Evolutionary conservation across 2,329 filamentous ascomycete genomes (phyloP), one percentile per base, ranked within the genome.

Genomic region (Arthrinium phaeospermum): DNA sequence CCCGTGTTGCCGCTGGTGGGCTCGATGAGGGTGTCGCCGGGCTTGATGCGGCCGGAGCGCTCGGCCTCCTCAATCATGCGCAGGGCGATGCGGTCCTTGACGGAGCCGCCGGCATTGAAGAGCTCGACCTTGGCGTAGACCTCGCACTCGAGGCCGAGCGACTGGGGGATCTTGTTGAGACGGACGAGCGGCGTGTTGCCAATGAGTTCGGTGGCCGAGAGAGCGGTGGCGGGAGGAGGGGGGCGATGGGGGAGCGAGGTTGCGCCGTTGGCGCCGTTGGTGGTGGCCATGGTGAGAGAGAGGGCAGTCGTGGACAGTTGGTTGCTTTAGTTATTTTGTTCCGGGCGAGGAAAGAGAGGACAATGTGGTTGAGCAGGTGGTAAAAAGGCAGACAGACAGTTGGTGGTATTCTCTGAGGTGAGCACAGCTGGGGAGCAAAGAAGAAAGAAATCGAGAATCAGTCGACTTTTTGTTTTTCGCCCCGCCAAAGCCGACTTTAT

Each of bases 51-150:
- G 67, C 96, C 96, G 70, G 90, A 92, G 80, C 90, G 91, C 88
- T 99, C 96, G 19, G 96, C 96, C 82, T 96, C 93, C 84, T 98
- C 95, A 74, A 99, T 93, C 96, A 99, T 99, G 80, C 96, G 93
- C 81, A 98, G 86, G 30, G 96, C 96, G 81, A 99, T 99, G 74
- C 95, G 90, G 84, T 98, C 95, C 84, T 98, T 98, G 80, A 98
- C 93, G 80, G 93, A 96, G 75, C 95, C 95, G 72, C 95, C 95
- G 16, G 95, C 94, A 85, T 97, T 98, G 89, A 98, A 97, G 73
- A 95, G 91, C 84, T 98, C 95, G 72, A 95, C 89, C 84, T 98
- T 98, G 74, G 92, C 95, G 82, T 96, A 98, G 69, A 98, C 92
- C 71, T 94, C 92, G 72, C 93, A 94, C 81, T 96, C 91, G 79